Conservation (phyloP, 129 eudicot genomes). For the Flaveria bidentis region DNA sequence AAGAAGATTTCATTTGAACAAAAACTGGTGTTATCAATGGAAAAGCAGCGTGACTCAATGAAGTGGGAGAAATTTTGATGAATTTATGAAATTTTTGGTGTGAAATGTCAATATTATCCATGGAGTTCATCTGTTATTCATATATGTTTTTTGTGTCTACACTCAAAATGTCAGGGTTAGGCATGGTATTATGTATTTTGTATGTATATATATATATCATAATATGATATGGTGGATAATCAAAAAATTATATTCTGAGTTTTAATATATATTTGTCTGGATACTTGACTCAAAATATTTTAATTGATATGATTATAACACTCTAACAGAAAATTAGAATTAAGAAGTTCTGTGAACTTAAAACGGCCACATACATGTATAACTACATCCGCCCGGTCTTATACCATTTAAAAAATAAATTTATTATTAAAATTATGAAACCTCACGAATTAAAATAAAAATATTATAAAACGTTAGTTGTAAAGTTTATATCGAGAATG, state of each 20-base stretch:
- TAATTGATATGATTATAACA: background rate
- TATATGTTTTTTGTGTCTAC: background rate
- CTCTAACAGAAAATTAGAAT: background rate
- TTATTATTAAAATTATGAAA: no score
- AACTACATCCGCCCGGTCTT: background rate
- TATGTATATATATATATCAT: background rate
- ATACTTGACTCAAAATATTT: background rate
- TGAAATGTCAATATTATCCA: background rate
- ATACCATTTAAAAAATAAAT: no score
- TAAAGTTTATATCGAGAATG: no score
- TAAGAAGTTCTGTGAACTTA: background rate
- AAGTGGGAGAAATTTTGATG: conserved; percentile 72
- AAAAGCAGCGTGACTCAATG: conserved; percentile 41
- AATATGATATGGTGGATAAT: conserved; percentile 8
- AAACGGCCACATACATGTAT: background rate
- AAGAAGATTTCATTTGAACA: conserved; percentile 34
- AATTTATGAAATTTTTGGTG: background rate
- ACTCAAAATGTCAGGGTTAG: background rate
- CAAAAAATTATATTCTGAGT: background rate
- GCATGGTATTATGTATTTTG: conserved; percentile 5
- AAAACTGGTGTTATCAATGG: conserved; percentile 30
- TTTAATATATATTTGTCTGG: background rate
- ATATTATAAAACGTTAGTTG: no score
- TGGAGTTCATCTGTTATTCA: conserved; percentile 3
- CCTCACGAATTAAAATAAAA: background rate